These are phyloP conservation scores for Neoboletus magnificus DNA, from an alignment of 768 basidiomycete species.

Conservation along the genomic window DNA sequence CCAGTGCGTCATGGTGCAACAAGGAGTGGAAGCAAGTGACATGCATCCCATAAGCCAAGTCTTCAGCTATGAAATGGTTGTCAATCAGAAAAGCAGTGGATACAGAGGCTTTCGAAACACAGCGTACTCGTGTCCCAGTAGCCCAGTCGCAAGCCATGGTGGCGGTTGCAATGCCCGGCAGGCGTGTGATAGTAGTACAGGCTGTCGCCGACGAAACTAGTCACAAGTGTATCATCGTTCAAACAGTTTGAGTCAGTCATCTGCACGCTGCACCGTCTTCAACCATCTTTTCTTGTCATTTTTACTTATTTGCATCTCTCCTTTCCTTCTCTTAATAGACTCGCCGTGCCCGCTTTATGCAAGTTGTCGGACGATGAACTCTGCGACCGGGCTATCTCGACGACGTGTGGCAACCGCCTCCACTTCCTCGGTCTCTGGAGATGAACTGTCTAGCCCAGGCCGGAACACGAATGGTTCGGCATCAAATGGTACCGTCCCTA, in stretches of 20 bases:
- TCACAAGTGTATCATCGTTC: slow-evolving; percentile 2
- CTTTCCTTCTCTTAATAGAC: slow-evolving; percentile 2
- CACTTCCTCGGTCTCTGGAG: slow-evolving; percentile 35
- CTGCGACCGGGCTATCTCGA: slow-evolving; percentile 54
- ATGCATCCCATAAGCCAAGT: too few relatives aligned
- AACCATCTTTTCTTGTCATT: background rate
- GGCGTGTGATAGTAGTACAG: slow-evolving; percentile 15
- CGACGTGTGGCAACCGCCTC: slow-evolving; percentile 50
- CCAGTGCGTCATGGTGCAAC: background rate
- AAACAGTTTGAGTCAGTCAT: slow-evolving; percentile 6
- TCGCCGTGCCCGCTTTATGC: slow-evolving; percentile 16
- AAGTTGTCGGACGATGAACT: slow-evolving; percentile 40
- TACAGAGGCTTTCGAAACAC: background rate
- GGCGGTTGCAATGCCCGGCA: background rate
- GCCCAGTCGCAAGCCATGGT: background rate
- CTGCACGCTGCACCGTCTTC: slow-evolving; percentile 4
- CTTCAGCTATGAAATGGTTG: background rate
- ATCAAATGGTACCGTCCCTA: slow-evolving; percentile 30
- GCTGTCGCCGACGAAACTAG: slow-evolving; percentile 2
- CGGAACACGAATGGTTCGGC: slow-evolving; percentile 30
- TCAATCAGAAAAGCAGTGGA: background rate
- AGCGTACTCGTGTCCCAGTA: too few relatives aligned
- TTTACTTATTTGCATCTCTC: slow-evolving; percentile 3
- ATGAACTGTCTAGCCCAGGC: slow-evolving; percentile 35
- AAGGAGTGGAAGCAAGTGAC: background rate